Percentiles rank a stretch among this genome's conserved stretches.
These are phyloP conservation scores for Paxillus ammoniavirescens DNA, from an alignment of 768 basidiomycete species.

Conservation along the genomic window DNA sequence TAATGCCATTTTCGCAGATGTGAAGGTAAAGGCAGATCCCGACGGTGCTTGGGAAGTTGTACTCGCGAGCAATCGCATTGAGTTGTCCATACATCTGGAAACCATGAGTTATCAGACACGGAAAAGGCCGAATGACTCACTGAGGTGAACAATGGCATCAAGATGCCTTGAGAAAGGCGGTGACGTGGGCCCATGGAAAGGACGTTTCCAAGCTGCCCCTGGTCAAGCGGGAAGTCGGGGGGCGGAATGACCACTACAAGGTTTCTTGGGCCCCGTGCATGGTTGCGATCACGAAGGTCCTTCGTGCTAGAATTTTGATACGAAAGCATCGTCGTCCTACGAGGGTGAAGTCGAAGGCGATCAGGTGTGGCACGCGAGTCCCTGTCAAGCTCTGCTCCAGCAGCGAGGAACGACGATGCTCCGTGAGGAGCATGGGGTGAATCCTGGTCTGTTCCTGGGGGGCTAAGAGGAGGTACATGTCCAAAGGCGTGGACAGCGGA, in stretches of 20 bases:
- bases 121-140: slow-evolving; percentile 34
- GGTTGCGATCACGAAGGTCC: slow-evolving; percentile 41
- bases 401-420: neutral
- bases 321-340: slow-evolving; percentile 48
- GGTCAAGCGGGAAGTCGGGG: slow-evolving; percentile 52
- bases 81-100: slow-evolving; percentile 73
- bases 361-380: slow-evolving; percentile 1
- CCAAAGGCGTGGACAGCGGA: slow-evolving; percentile 37
- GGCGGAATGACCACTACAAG: slow-evolving; percentile 72
- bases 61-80: slow-evolving; percentile 76
- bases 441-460: slow-evolving; percentile 39
- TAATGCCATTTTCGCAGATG: slow-evolving; percentile 52
- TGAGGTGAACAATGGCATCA: slow-evolving; percentile 76
- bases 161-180: slow-evolving; percentile 62
- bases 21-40: slow-evolving; percentile 83
- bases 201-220: slow-evolving; percentile 57
- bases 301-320: slow-evolving; percentile 52
- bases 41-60: slow-evolving; percentile 71
- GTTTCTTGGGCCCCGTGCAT: slow-evolving; percentile 43
- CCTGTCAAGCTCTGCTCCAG: slow-evolving; percentile 15
- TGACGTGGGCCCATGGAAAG: slow-evolving; percentile 56
- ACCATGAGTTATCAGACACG: neutral
- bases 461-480: slow-evolving; percentile 29
- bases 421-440: neutral
- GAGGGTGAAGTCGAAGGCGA: slow-evolving; percentile 30